Percentiles rank a stretch among this genome's conserved stretches.
Evolutionary conservation across 805 yeast species (phyloP).

Genomic region (Ogataea degrootiae): DNA sequence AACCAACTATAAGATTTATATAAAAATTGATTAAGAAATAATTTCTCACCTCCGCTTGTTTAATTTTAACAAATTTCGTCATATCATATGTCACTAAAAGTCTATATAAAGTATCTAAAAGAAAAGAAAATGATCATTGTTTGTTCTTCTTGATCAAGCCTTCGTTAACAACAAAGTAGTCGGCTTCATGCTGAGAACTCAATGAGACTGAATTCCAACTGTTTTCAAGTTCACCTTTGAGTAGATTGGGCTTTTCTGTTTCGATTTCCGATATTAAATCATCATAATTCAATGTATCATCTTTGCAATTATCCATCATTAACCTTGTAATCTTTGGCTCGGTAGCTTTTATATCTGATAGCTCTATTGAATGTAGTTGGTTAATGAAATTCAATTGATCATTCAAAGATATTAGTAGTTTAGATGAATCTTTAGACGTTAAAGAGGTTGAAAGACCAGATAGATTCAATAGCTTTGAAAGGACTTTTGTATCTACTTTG

Average conservation of each 20-base stretch:
- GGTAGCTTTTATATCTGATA: not conserved
- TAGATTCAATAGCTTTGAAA: conserved; percentile 36
- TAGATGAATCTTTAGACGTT: conserved; percentile 23
- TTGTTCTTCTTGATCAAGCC: conserved; percentile 38
- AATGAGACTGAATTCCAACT: conserved; percentile 39
- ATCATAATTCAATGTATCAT: conserved; percentile 24
- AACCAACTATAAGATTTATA: conserved; percentile 4
- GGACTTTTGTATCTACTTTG: conserved; percentile 7
- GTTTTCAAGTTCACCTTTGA: conserved; percentile 38
- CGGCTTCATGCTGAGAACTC: conserved; percentile 31
- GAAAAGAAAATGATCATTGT: conserved; percentile 6
- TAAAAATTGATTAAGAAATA: not conserved
- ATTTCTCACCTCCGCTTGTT: not conserved
- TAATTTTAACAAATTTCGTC: not conserved
- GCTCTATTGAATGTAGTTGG: conserved; percentile 35
- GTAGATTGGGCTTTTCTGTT: conserved; percentile 14
- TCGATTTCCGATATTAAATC: conserved; percentile 27
- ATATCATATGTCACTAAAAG: too few species aligned
- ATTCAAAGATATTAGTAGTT: conserved; percentile 32
- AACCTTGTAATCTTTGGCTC: conserved; percentile 21
- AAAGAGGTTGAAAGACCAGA: conserved; percentile 42
- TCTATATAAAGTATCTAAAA: not conserved
- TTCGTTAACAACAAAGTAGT: conserved; percentile 40
- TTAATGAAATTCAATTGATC: conserved; percentile 49
- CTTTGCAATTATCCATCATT: conserved; percentile 22